A percentile compares a stretch with the other conserved stretches of the same genome.
Conservation (phyloP, 2,329 filamentous ascomycete species). For the Dactylellina drechsleri region DNA sequence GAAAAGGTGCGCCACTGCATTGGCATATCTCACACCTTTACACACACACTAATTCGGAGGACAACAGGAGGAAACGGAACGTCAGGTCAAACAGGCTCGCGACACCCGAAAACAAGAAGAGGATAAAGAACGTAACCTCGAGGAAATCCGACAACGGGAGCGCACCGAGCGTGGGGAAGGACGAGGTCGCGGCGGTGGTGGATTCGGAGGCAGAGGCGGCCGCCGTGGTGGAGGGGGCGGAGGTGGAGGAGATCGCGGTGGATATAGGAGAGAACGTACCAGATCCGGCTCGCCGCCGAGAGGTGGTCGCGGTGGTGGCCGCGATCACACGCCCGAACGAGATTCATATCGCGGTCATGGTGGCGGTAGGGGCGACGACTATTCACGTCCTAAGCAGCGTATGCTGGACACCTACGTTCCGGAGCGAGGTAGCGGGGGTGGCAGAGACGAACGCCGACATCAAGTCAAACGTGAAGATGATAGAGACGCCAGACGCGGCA, state of each 20-base stretch:
- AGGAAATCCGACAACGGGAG: slow-evolving; percentile 74
- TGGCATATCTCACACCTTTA: not conserved
- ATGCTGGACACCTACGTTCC: slow-evolving; percentile 60
- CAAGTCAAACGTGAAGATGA: slow-evolving; percentile 60
- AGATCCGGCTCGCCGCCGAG: slow-evolving; percentile 63
- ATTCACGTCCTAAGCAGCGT: slow-evolving; percentile 59
- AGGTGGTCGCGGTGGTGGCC: slow-evolving; percentile 63
- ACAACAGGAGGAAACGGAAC: slow-evolving; percentile 79
- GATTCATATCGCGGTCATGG: slow-evolving; percentile 61
- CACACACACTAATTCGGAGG: not conserved
- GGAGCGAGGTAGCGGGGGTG: slow-evolving; percentile 58
- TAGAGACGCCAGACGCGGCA: slow-evolving; percentile 53
- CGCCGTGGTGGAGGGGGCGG: slow-evolving; percentile 62
- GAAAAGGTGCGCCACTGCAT: slow-evolving; percentile 76
- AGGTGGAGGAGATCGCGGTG: slow-evolving; percentile 60
- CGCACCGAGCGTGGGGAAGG: slow-evolving; percentile 61
- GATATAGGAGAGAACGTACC: slow-evolving; percentile 61
- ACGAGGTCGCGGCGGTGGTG: slow-evolving; percentile 65
- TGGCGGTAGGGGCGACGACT: slow-evolving; percentile 63
- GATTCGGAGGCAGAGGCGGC: slow-evolving; percentile 62
- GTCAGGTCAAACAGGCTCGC: slow-evolving; percentile 78
- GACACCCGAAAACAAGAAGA: slow-evolving; percentile 76
- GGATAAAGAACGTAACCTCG: slow-evolving; percentile 76
- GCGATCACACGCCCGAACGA: slow-evolving; percentile 59
- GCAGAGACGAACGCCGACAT: slow-evolving; percentile 55